Percentiles rank a stretch among this genome's conserved stretches.
phyloP scores from a whole-genome alignment of 2,329 filamentous ascomycete species.

The Cercospora canescens region DNA sequence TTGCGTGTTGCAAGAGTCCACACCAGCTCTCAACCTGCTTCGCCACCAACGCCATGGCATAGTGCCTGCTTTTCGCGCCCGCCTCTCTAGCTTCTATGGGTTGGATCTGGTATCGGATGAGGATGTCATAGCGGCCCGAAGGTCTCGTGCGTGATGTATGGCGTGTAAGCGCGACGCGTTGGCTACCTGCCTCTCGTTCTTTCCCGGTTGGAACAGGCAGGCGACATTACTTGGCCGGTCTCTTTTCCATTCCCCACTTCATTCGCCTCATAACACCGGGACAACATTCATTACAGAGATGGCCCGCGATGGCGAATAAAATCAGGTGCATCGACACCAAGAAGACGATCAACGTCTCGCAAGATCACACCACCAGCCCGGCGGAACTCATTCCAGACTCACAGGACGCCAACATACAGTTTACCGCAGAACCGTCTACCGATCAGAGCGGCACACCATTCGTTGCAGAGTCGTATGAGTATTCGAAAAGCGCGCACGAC shows the following conservation, averaged over 20 bases:
- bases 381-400: background rate
- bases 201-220: background rate
- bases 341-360: conserved; percentile 26
- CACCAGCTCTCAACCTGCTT: too few species aligned
- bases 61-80: background rate
- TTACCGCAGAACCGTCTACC: background rate
- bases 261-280: background rate
- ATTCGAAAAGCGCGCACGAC: background rate
- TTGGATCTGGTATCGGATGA: background rate
- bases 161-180: background rate
- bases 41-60: too few species aligned
- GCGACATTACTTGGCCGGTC: background rate
- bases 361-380: conserved; percentile 12
- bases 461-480: conserved; percentile 1
- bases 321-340: conserved; percentile 17
- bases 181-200: background rate
- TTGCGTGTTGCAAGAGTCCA: background rate
- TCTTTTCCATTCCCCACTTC: background rate
- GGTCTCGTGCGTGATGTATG: background rate
- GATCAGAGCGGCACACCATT: background rate
- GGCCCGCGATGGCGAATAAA: conserved; percentile 19
- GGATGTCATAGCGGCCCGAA: background rate
- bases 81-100: background rate
- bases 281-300: background rate
- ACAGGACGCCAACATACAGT: background rate